A percentile compares a stretch with the other conserved stretches of the same genome.
These are phyloP conservation scores for Vachellia pachyceras DNA, from an alignment of 306 rosid genomes.

Conservation along the genomic window DNA sequence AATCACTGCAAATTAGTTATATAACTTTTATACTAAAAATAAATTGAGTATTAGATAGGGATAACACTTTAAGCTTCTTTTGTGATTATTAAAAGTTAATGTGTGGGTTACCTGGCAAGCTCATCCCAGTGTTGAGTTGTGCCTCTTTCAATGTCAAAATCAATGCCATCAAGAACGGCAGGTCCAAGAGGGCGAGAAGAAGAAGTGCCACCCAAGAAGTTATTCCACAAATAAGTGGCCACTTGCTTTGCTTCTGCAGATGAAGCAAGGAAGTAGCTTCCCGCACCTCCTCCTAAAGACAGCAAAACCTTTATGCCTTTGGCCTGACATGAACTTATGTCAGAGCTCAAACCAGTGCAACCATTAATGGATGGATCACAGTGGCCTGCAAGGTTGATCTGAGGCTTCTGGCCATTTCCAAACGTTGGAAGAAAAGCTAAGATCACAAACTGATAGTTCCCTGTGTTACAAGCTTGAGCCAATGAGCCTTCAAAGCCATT, in stretches of 20 bases:
- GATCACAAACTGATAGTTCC: constrained; percentile 43
- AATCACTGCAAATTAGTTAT: too few relatives aligned
- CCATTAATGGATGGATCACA: constrained; percentile 46
- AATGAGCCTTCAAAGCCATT: constrained; percentile 45
- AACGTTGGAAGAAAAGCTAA: constrained; percentile 51
- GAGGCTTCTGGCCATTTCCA: constrained; percentile 49
- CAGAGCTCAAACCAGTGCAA: constrained; percentile 38
- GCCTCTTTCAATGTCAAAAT: constrained; percentile 50
- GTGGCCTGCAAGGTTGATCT: constrained; percentile 49
- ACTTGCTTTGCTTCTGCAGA: constrained; percentile 42
- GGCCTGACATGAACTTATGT: constrained; percentile 50
- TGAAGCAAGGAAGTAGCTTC: constrained; percentile 45
- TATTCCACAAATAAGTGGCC: constrained; percentile 49
- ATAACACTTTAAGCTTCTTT: not conserved
- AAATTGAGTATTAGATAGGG: not conserved
- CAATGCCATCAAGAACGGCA: constrained; percentile 53
- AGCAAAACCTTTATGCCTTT: constrained; percentile 51
- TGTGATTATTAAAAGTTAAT: not conserved
- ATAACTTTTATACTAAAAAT: too few relatives aligned
- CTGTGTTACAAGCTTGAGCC: constrained; percentile 43
- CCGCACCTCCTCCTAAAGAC: constrained; percentile 52
- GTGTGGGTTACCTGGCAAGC: constrained; percentile 40
- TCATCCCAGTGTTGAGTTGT: constrained; percentile 41
- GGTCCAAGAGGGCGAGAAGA: constrained; percentile 53
- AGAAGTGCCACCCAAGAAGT: constrained; percentile 52